Percentiles rank a stretch among this genome's conserved stretches.
These are phyloP conservation scores for Debaryomyces prosopidis DNA, from an alignment of 805 yeast genomes.

Conservation along the genomic window DNA sequence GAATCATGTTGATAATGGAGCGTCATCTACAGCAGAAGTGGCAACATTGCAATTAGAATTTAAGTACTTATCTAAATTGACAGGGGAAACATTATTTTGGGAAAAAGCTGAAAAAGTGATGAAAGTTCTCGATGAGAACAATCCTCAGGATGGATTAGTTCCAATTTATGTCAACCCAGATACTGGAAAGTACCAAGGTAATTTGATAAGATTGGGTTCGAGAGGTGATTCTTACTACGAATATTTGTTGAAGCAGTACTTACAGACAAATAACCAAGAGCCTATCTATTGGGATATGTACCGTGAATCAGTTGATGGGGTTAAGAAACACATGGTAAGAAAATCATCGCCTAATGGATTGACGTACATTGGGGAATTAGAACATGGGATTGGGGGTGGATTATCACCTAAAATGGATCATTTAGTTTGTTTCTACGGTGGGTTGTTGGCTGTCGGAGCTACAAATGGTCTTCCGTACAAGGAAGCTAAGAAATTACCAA, in stretches of 20 bases:
- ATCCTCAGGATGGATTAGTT: conserved; percentile 71
- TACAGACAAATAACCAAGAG: conserved; percentile 69
- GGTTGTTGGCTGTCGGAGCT: conserved; percentile 84
- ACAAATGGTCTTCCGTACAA: conserved; percentile 66
- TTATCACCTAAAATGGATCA: conserved; percentile 85
- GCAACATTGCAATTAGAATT: conserved; percentile 85
- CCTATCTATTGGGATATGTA: conserved; percentile 70
- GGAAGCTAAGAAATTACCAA: conserved; percentile 52
- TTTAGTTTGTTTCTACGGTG: conserved; percentile 88
- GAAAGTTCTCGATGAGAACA: conserved; percentile 63
- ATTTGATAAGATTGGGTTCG: conserved; percentile 76
- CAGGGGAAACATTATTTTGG: conserved; percentile 83
- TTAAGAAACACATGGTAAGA: conserved; percentile 62
- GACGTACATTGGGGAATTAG: conserved; percentile 76
- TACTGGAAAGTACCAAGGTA: conserved; percentile 66
- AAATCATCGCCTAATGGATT: conserved; percentile 63
- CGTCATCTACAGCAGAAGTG: conserved; percentile 87
- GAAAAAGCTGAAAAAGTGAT: conserved; percentile 72
- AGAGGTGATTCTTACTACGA: conserved; percentile 95
- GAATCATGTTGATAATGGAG: conserved; percentile 70
- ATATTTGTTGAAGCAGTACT: conserved; percentile 79
- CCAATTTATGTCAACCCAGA: conserved; percentile 81
- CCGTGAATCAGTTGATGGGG: conserved; percentile 73
- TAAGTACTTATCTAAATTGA: conserved; percentile 74
- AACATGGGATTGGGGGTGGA: conserved; percentile 60